Evolutionary conservation across 2,329 filamentous ascomycete species (phyloP).

Genomic region (Rhytidhysteron rufulum): DNA sequence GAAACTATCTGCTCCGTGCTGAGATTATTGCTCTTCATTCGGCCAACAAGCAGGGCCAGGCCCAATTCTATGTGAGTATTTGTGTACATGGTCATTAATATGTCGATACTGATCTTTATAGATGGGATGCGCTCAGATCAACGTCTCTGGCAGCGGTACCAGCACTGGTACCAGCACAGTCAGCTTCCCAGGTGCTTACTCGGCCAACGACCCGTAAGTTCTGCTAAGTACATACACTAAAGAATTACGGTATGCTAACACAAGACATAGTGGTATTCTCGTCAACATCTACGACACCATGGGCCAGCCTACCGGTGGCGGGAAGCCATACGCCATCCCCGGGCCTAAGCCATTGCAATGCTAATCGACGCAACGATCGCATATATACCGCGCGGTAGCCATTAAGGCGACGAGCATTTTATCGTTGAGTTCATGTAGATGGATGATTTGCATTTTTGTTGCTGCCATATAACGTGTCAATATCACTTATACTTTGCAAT

Average conservation of each 20-base stretch:
- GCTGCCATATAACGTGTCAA: too few relatives aligned
- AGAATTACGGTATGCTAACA: background rate
- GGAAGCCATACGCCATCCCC: constrained; percentile 5
- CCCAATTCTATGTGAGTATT: constrained; percentile 33
- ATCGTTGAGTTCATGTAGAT: too few relatives aligned
- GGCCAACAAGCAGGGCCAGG: constrained; percentile 16
- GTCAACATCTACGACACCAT: constrained; percentile 7
- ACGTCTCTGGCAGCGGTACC: constrained; percentile 17
- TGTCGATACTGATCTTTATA: background rate
- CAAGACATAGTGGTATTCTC: constrained; percentile 6
- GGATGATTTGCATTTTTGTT: too few relatives aligned
- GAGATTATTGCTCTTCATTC: constrained; percentile 4
- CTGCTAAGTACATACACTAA: background rate
- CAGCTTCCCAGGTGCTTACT: constrained; percentile 37
- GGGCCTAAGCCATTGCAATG: constrained; percentile 4
- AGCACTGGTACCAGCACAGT: constrained; percentile 26
- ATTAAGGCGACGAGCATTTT: too few relatives aligned
- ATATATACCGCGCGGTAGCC: too few relatives aligned
- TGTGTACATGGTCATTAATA: too few relatives aligned
- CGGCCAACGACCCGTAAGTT: constrained; percentile 18
- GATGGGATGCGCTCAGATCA: constrained; percentile 25
- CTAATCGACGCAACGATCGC: too few relatives aligned
- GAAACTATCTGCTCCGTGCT: constrained; percentile 7
- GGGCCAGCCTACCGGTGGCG: constrained; percentile 5
- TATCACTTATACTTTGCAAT: too few relatives aligned